phyloP scores from a whole-genome alignment of 768 basidiomycete genomes.

The Phanerochaete carnosa region DNA sequence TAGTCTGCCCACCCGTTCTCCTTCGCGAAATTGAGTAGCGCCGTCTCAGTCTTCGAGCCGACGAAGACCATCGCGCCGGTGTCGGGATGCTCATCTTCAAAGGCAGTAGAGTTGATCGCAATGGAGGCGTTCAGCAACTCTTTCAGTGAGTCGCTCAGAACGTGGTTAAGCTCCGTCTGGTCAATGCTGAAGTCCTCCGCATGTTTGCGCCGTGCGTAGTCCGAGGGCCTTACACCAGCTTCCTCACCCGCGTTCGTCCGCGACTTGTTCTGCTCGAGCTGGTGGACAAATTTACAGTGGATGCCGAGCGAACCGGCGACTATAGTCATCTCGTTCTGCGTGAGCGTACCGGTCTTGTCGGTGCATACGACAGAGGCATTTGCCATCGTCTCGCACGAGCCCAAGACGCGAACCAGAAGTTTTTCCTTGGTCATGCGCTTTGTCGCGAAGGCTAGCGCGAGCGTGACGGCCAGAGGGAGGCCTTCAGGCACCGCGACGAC shows the following conservation, averaged over 20 bases:
- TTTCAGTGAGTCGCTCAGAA: constrained; percentile 57
- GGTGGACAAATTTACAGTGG: constrained; percentile 88
- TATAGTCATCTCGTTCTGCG: constrained; percentile 92
- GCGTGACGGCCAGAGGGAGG: constrained; percentile 91
- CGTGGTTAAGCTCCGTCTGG: constrained; percentile 59
- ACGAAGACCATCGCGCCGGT: constrained; percentile 64
- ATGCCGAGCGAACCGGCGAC: constrained; percentile 95
- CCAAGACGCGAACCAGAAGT: constrained; percentile 90
- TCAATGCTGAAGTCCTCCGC: constrained; percentile 84
- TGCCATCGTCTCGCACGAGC: constrained; percentile 98
- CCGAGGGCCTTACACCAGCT: constrained; percentile 20
- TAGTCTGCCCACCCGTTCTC: constrained; percentile 77
- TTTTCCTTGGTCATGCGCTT: constrained; percentile 98
- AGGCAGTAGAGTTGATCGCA: constrained; percentile 91
- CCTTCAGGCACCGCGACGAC: constrained; percentile 90
- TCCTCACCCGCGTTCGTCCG: constrained; percentile 71
- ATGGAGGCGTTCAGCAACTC: constrained; percentile 82
- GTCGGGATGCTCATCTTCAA: constrained; percentile 72
- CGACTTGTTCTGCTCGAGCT: constrained; percentile 64
- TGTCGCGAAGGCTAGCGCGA: constrained; percentile 95
- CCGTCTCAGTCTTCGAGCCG: constrained; percentile 95
- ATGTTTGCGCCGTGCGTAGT: constrained; percentile 40
- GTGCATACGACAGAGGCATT: constrained; percentile 96
- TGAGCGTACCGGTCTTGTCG: constrained; percentile 96
- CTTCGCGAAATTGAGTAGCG: constrained; percentile 81